phyloP scores from a whole-genome alignment of 2,329 filamentous ascomycete genomes.

The Nemania serpens region DNA sequence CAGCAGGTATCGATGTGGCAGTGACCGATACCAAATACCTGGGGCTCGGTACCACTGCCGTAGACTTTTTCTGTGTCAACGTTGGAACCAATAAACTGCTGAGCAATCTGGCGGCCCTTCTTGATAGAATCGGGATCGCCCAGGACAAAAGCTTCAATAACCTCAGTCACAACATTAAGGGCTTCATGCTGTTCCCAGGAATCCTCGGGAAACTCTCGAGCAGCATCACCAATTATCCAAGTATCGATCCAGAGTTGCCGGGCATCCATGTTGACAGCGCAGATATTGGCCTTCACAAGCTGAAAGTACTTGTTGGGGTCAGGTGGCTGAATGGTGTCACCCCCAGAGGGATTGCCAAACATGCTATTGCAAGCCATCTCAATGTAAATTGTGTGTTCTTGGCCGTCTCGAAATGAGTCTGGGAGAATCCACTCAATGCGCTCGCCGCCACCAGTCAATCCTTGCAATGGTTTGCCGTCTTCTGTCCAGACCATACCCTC shows the following conservation, averaged over 20 bases:
- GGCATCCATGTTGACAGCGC: constrained; percentile 85
- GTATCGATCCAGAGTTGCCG: constrained; percentile 86
- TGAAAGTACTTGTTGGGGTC: constrained; percentile 81
- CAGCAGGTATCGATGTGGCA: constrained; percentile 99
- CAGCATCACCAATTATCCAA: constrained; percentile 94
- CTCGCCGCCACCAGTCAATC: constrained; percentile 87
- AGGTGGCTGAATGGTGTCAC: constrained; percentile 87
- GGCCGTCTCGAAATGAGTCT: constrained; percentile 77
- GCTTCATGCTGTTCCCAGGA: constrained; percentile 90
- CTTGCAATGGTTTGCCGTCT: constrained; percentile 87
- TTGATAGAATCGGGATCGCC: constrained; percentile 78
- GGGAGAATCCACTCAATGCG: constrained; percentile 91
- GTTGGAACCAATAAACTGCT: constrained; percentile 78
- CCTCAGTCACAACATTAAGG: constrained; percentile 78
- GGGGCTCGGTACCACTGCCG: constrained; percentile 70
- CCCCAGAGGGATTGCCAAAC: constrained; percentile 90
- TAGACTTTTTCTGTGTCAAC: constrained; percentile 88
- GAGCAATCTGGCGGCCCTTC: constrained; percentile 80
- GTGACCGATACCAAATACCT: constrained; percentile 89
- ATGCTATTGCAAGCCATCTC: constrained; percentile 99
- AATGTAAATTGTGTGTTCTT: constrained; percentile 88
- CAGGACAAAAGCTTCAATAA: constrained; percentile 88
- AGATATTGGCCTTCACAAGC: constrained; percentile 79
- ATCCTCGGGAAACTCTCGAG: constrained; percentile 85
- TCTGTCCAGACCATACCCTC: constrained; percentile 95